These are phyloP conservation scores for Ciborinia camelliae DNA, from an alignment of 2,329 filamentous ascomycete species.

Conservation along the genomic window DNA sequence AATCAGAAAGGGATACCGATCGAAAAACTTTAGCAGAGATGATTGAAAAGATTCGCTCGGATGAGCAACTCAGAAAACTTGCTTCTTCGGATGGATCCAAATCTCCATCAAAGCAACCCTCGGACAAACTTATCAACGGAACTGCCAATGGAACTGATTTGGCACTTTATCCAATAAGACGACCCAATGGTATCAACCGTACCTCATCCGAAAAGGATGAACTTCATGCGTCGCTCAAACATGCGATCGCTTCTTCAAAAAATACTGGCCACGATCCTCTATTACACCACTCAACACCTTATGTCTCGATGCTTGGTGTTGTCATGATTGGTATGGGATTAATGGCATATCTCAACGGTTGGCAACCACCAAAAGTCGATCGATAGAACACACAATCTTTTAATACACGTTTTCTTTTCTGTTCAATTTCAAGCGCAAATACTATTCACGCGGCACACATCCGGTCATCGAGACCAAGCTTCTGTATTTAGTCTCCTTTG, in stretches of 20 bases:
- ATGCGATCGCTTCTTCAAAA: conserved; percentile 21
- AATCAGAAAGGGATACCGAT: conserved; percentile 69
- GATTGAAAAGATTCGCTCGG: conserved; percentile 74
- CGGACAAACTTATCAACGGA: conserved; percentile 20
- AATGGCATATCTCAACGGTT: conserved; percentile 84
- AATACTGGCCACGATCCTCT: conserved; percentile 46
- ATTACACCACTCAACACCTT: conserved; percentile 61
- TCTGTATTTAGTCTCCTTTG: conserved; percentile 15
- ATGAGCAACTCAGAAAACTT: conserved; percentile 47
- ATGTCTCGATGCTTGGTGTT: conserved; percentile 78
- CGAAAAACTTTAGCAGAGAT: conserved; percentile 80
- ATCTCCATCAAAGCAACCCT: conserved; percentile 18
- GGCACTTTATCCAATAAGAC: conserved; percentile 20
- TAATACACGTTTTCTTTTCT: conserved; percentile 6
- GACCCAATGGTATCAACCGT: conserved; percentile 11
- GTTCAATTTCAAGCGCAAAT: conserved; percentile 4
- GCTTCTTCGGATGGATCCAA: conserved; percentile 27
- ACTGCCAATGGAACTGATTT: conserved; percentile 15
- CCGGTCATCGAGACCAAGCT: conserved; percentile 11
- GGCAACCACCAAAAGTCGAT: conserved; percentile 51
- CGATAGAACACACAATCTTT: conserved; percentile 26
- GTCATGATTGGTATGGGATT: conserved; percentile 77
- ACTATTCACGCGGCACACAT: not conserved
- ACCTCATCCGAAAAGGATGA: conserved; percentile 24
- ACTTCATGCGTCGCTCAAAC: conserved; percentile 7